phyloP scores from a whole-genome alignment of 2,329 filamentous ascomycete species.

The Aspergillus floridensis region DNA sequence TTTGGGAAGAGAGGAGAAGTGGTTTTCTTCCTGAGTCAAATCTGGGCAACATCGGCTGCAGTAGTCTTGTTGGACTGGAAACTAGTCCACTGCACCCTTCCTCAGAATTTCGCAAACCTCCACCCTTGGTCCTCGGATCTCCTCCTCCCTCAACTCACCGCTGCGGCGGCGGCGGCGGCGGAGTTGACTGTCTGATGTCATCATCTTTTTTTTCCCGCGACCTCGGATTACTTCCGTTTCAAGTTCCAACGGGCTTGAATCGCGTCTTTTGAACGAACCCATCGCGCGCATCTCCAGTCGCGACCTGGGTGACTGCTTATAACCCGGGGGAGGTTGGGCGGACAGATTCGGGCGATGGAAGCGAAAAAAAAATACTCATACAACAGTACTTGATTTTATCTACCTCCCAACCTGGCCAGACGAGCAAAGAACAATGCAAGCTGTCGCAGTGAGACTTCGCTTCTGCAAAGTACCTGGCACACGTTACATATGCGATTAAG shows the following conservation, averaged over 20 bases:
- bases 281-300: neutral
- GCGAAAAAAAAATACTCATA: neutral
- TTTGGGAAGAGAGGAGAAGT: neutral
- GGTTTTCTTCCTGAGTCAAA: neutral
- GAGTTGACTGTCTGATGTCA: constrained; percentile 16
- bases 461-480: constrained; percentile 1
- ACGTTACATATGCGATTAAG: constrained; percentile 4
- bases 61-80: neutral
- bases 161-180: neutral
- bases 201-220: neutral
- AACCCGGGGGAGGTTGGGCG: neutral
- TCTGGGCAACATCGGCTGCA: neutral
- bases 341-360: neutral
- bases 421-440: neutral
- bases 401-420: neutral
- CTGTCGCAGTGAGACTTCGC: neutral
- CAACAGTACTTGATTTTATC: neutral
- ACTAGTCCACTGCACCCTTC: neutral
- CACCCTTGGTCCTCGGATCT: neutral
- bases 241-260: neutral
- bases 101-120: neutral
- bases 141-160: constrained; percentile 7
- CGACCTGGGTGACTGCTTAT: neutral
- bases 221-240: neutral
- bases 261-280: neutral